Conservation (phyloP, 2,329 filamentous ascomycete species). For the Aspergillus fructus region DNA sequence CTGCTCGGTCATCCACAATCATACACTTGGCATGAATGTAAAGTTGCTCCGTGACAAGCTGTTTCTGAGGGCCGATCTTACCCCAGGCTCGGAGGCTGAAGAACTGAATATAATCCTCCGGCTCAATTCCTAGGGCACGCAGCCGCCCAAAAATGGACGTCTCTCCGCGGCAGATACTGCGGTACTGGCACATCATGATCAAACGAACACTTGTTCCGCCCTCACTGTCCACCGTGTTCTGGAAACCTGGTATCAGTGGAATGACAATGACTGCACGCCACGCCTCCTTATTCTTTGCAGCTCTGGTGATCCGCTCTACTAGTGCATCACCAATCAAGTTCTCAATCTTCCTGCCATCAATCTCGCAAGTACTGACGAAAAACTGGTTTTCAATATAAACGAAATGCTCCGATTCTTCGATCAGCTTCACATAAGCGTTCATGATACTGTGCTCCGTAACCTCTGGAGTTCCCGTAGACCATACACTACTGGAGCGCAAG, state of each 20-base stretch:
- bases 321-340: slow-evolving; percentile 94
- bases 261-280: slow-evolving; percentile 92
- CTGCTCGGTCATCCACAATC: slow-evolving; percentile 89
- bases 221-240: slow-evolving; percentile 91
- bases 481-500: slow-evolving; percentile 81
- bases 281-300: slow-evolving; percentile 77
- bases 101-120: slow-evolving; percentile 93
- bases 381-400: slow-evolving; percentile 99
- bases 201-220: slow-evolving; percentile 92
- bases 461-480: slow-evolving; percentile 84
- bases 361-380: slow-evolving; percentile 90
- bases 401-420: slow-evolving; percentile 92
- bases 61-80: slow-evolving; percentile 77
- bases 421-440: slow-evolving; percentile 91
- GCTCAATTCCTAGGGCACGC: slow-evolving; percentile 76
- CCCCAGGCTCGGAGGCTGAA: slow-evolving; percentile 92
- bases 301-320: slow-evolving; percentile 85
- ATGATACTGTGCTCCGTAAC: slow-evolving; percentile 92
- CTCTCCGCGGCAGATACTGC: slow-evolving; percentile 91
- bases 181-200: slow-evolving; percentile 96
- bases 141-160: slow-evolving; percentile 88
- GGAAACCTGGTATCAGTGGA: slow-evolving; percentile 96
- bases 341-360: slow-evolving; percentile 80
- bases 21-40: slow-evolving; percentile 99
- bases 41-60: slow-evolving; percentile 88